Evolutionary conservation across 2,329 filamentous ascomycete genomes (phyloP), one percentile per base, ranked within the genome.

Genomic region (Fusarium clavum): DNA sequence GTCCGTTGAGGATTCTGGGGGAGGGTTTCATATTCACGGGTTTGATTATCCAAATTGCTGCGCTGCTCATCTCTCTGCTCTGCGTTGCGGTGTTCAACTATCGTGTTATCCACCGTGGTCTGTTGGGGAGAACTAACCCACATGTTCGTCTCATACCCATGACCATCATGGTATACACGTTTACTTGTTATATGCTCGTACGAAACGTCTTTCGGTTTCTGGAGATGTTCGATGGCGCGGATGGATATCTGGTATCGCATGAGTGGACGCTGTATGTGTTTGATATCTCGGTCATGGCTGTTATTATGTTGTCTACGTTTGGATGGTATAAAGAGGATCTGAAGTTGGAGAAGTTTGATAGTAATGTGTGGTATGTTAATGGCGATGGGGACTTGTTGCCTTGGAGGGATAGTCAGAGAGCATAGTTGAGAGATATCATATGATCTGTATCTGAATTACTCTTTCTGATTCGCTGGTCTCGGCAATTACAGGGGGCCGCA

Each of bases 371-470:
- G 34, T 38, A 38, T 38, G 18, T 38, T 7, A 38, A 6, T n/a
- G 10, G 3, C 10, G 10, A 38, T 38, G 34, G 34, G 18, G 34
- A 38, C 10, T n/a, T 38, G 34, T 3, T 38, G 6, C 34, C 34
- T 7, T 38, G 34, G 18, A 38, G 34, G 6, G 34, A 38, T 4
- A 6, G 34, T 38, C 10, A 38, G 18, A 38, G 8, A 32, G 30
- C 1, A 32, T 32, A 32, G 13, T 38, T 38, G 16, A 38, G 3
- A 38, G 16, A 38, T 6, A 38, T 6, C 1, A 6, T 38, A n/a
- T n/a, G 18, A 38, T 38, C 0, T 4, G 10, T 38, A 7, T 38
- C 2, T 38, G 6, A 12, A 7, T 1, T 38, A 38, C 0, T 4
- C 2, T 18, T 18, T 38, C 32, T 18, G 34, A 12, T 38, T 38